Base-by-base conservation (phyloP, 331 rosid genomes). In the Stylosanthes scabra region DNA sequence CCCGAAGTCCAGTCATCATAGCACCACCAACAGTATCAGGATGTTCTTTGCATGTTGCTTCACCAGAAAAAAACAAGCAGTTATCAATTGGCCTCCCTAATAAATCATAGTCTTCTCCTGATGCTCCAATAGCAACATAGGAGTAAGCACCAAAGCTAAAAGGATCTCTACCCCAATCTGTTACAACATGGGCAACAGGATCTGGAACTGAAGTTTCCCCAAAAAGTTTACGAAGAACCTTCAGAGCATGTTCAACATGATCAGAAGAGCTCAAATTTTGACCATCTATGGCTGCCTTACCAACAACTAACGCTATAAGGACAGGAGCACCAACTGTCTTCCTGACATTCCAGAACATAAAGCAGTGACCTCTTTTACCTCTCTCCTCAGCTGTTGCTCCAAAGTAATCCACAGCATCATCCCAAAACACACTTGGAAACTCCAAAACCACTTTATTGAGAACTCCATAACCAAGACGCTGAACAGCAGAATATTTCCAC, bases 11-110 rank as follows among this genome's bases (percentile, higher is more conserved):
- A 66, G 98, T 96, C 97, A 96, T 90, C 98, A 96, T 96, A 40
- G 99, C 99, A 83, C 99, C 99, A 81, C 99, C 99, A 69, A 96
- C 99, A 6, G 99, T 96, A 87, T 96, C 99, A 55, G 99, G 99
- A 80, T 96, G 99, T 92, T 96, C 99, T 90, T 96, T 96, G 85
- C 99, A 96, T 59, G 99, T 96, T 79, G 99, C 99, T 85, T 96
- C 99, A 63, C 99, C 99, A 74, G 99, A 97, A 80, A 96, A 96
- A 86, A 96, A 96, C 84, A 96, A 86, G 87, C 97, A 86, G 81
- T 85, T 88, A 74, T 89, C 96, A 66, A 96, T 90, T 82, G 98
- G 98, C 76, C 89, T 87, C 63, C 96, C 98, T 77, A 96, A 59
- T 72, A 90, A 81, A 79, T 96, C 99, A 59, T 96, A 96, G 74